Evolutionary conservation across 2,329 filamentous ascomycete species (phyloP).

Genomic region (Lomentospora prolificans): DNA sequence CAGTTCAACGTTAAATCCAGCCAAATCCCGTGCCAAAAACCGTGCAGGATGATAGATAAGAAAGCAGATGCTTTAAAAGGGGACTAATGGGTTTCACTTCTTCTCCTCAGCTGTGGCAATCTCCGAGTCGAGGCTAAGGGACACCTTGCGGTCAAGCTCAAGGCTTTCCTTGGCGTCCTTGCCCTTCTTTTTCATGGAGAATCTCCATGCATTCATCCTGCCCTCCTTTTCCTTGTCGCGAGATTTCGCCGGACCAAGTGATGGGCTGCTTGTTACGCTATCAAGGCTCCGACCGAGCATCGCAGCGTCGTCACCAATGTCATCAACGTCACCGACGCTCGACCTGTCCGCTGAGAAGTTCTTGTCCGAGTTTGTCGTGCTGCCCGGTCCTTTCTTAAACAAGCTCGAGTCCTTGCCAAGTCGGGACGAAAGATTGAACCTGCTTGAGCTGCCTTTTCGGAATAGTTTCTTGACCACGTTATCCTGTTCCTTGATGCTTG

Average conservation of each 20-base stretch:
- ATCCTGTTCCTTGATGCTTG: constrained; percentile 38
- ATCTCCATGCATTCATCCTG: constrained; percentile 43
- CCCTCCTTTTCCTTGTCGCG: constrained; percentile 39
- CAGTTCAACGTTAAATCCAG: too few species aligned
- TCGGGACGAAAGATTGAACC: constrained; percentile 52
- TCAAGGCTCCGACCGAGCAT: constrained; percentile 42
- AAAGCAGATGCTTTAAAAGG: not conserved
- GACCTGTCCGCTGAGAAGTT: constrained; percentile 45
- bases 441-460: constrained; percentile 55
- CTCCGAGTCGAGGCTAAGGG: constrained; percentile 16
- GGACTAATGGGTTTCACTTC: not conserved
- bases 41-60: too few species aligned
- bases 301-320: constrained; percentile 34
- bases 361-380: constrained; percentile 46
- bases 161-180: constrained; percentile 45
- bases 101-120: constrained; percentile 13
- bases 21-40: too few species aligned
- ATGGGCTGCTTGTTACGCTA: constrained; percentile 46
- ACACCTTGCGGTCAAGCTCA: constrained; percentile 32
- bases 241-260: constrained; percentile 40
- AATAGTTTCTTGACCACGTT: constrained; percentile 52
- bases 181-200: constrained; percentile 51
- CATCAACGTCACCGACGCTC: constrained; percentile 47
- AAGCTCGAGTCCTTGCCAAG: constrained; percentile 42
- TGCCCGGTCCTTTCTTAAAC: constrained; percentile 51